These are phyloP conservation scores for Daphne laureola DNA, from an alignment of 441 rosid species.

Conservation along the genomic window DNA sequence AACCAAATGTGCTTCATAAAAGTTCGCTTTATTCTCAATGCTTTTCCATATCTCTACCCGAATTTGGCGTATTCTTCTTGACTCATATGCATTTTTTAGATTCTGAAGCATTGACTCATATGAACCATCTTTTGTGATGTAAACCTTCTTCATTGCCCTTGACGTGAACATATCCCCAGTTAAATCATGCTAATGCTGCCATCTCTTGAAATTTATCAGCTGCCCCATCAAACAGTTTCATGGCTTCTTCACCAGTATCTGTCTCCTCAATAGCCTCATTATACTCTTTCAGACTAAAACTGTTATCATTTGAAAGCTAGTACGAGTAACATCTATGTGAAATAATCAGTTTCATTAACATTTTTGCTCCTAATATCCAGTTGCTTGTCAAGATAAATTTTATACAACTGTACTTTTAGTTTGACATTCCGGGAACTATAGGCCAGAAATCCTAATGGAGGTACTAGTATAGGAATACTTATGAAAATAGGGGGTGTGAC, in stretches of 20 bases:
- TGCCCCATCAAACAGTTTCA: conserved; percentile 41
- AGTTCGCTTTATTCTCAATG: conserved; percentile 52
- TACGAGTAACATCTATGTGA: too few relatives aligned
- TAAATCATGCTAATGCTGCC: conserved; percentile 60
- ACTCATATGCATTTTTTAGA: conserved; percentile 35
- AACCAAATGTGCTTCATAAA: conserved; percentile 41
- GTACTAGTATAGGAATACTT: too few relatives aligned
- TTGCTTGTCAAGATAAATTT: too few relatives aligned
- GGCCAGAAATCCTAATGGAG: too few relatives aligned
- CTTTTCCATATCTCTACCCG: conserved; percentile 44
- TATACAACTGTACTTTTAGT: too few relatives aligned
- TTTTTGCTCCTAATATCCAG: too few relatives aligned
- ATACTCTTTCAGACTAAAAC: conserved; percentile 55
- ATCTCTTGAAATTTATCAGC: conserved; percentile 65
- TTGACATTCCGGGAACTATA: too few relatives aligned
- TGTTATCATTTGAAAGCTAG: too few relatives aligned
- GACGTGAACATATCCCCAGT: conserved; percentile 63
- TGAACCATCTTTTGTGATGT: conserved; percentile 33
- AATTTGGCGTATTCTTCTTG: conserved; percentile 37
- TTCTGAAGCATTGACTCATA: conserved; percentile 35
- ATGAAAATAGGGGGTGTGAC: too few relatives aligned
- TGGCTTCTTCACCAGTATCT: conserved; percentile 63
- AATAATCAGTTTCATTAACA: too few relatives aligned
- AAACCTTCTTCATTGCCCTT: conserved; percentile 51
- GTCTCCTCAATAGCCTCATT: conserved; percentile 72